Conservation (phyloP, 2,329 filamentous ascomycete species). For the Remersonia thermophila region DNA sequence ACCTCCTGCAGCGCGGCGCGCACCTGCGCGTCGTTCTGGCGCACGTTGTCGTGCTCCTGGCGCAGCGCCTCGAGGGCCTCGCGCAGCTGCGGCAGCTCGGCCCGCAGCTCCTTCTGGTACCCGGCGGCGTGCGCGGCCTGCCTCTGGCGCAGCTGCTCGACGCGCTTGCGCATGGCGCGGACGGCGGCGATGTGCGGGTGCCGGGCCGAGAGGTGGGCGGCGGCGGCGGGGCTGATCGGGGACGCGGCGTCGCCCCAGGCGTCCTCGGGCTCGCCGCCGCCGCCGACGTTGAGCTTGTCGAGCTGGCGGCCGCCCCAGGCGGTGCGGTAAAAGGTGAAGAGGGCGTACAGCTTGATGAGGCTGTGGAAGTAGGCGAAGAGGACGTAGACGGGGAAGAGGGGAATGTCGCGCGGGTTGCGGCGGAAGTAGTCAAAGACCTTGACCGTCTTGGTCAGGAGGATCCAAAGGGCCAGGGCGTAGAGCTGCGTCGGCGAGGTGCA, state of each 20-base stretch:
- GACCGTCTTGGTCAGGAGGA: slow-evolving; percentile 42
- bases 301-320: slow-evolving; percentile 31
- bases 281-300: slow-evolving; percentile 2
- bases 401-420: slow-evolving; percentile 38
- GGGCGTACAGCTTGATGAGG: slow-evolving; percentile 43
- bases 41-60: no score
- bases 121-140: no score
- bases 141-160: no score
- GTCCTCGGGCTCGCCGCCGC: no score
- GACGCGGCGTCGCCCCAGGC: no score
- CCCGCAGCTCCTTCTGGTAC: no score
- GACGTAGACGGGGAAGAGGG: slow-evolving; percentile 36
- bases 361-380: slow-evolving; percentile 46
- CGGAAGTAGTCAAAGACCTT: slow-evolving; percentile 43
- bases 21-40: no score
- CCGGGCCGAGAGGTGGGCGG: no score
- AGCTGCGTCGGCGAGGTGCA: slow-evolving; percentile 1
- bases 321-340: slow-evolving; percentile 38
- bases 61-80: no score
- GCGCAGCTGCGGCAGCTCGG: no score
- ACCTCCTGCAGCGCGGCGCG: no score
- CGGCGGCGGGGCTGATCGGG: neutral
- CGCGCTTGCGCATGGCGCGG: neutral
- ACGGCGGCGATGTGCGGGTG: neutral
- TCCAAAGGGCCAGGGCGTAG: slow-evolving; percentile 27